phyloP scores from a whole-genome alignment of 305 asterid genomes.

The Withania somnifera region DNA sequence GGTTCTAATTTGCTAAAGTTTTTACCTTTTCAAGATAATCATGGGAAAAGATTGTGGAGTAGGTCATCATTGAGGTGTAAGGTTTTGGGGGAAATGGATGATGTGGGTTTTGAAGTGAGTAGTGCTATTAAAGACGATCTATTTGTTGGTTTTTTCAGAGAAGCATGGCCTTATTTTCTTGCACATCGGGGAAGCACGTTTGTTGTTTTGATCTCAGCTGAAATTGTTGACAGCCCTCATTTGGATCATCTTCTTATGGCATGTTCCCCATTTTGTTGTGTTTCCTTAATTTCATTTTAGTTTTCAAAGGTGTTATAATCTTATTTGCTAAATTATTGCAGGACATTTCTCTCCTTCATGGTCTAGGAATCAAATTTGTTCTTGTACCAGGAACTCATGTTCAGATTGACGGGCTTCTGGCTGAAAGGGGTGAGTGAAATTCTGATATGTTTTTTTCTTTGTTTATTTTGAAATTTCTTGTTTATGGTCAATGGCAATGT shows the following conservation, averaged over 20 bases:
- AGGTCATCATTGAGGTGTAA: constrained; percentile 4
- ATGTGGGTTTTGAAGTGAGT: constrained; percentile 22
- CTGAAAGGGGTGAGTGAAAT: constrained; percentile 46
- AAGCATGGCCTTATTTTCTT: constrained; percentile 81
- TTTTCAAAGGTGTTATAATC: not conserved
- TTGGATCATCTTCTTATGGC: constrained; percentile 81
- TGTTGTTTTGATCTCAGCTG: constrained; percentile 64
- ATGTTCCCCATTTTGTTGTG: constrained; percentile 14
- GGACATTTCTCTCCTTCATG: constrained; percentile 94
- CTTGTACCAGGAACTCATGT: constrained; percentile 94
- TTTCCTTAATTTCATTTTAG: not conserved
- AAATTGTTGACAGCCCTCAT: constrained; percentile 57
- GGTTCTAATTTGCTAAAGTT: constrained; percentile 11
- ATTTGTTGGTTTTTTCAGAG: constrained; percentile 75
- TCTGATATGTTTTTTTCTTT: not conserved
- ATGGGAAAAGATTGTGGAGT: not conserved
- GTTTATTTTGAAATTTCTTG: not conserved
- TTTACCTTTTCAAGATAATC: not conserved
- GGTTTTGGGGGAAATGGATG: constrained; percentile 32
- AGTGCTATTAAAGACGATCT: constrained; percentile 46
- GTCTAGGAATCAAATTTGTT: constrained; percentile 88
- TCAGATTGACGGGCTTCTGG: constrained; percentile 71
- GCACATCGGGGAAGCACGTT: constrained; percentile 88
- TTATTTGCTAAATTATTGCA: constrained; percentile 11
- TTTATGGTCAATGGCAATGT: not conserved